Conservation (phyloP, 1,284 basidiomycete genomes). For the Dichomitus squalens region DNA sequence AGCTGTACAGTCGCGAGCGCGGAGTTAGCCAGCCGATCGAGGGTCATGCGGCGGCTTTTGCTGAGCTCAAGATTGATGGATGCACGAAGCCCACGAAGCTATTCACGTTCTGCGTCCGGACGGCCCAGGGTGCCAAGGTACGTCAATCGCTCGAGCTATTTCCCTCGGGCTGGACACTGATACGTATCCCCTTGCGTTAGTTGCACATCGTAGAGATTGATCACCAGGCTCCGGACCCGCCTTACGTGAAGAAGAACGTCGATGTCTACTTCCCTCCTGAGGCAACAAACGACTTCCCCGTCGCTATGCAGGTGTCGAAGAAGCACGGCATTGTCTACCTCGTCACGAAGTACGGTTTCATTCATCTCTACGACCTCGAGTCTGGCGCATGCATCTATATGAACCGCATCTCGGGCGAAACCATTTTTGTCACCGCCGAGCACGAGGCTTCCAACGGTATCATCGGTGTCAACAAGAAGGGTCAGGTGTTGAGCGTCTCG, state of each 20-base stretch:
- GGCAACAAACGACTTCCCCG: slow-evolving; percentile 99
- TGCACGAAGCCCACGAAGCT: slow-evolving; percentile 85
- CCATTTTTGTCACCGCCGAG: slow-evolving; percentile 98
- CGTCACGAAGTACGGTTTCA: slow-evolving; percentile 99
- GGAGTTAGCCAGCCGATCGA: slow-evolving; percentile 99
- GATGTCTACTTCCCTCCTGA: slow-evolving; percentile 99
- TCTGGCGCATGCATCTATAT: slow-evolving; percentile 99
- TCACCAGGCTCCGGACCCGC: slow-evolving; percentile 93
- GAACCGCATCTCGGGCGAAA: slow-evolving; percentile 99
- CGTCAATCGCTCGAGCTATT: slow-evolving; percentile 23
- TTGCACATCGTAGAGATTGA: slow-evolving; percentile 99
- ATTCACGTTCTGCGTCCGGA: slow-evolving; percentile 95
- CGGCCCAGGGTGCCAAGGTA: slow-evolving; percentile 96
- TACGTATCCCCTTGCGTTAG: slow-evolving; percentile 41
- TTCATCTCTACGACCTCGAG: slow-evolving; percentile 99
- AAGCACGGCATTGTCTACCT: slow-evolving; percentile 98
- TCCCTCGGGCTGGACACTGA: background rate
- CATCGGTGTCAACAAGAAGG: slow-evolving; percentile 99
- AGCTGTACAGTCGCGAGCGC: slow-evolving; percentile 89
- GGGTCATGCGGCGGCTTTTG: slow-evolving; percentile 97
- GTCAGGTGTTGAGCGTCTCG: slow-evolving; percentile 96
- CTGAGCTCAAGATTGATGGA: slow-evolving; percentile 89
- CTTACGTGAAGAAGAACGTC: slow-evolving; percentile 97
- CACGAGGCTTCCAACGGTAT: slow-evolving; percentile 95
- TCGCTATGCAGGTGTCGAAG: slow-evolving; percentile 98